A percentile compares a stretch with the other conserved stretches of the same genome.
These are phyloP conservation scores for Sporisorium sorghi DNA, from an alignment of 1,284 basidiomycete species.

Conservation along the genomic window DNA sequence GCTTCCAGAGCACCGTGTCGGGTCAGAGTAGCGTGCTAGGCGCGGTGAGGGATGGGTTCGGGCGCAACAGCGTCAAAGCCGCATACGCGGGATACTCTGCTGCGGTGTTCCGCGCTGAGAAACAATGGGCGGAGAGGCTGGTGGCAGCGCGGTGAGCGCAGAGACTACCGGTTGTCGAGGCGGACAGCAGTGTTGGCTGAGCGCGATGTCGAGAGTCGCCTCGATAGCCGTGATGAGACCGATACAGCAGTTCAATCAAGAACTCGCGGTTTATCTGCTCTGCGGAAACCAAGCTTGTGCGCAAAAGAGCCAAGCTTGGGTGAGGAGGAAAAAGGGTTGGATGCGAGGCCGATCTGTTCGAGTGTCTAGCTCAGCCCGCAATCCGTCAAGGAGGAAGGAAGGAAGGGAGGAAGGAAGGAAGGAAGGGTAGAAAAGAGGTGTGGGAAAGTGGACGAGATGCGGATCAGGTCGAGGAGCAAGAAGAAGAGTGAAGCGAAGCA, in stretches of 20 bases:
- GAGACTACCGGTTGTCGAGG: background rate
- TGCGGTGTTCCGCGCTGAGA: too few relatives aligned
- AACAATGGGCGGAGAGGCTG: too few relatives aligned
- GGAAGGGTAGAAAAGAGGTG: background rate
- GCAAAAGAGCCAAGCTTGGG: constrained; percentile 11
- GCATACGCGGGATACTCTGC: background rate
- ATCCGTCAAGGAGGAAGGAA: constrained; percentile 3
- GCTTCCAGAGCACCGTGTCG: background rate
- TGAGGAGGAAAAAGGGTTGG: background rate
- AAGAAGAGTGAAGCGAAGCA: background rate
- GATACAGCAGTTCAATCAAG: constrained; percentile 21
- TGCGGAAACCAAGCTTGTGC: constrained; percentile 6
- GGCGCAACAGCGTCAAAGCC: background rate
- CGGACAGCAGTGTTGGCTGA: too few relatives aligned
- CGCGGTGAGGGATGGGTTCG: background rate
- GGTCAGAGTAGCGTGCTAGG: background rate
- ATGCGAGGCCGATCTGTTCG: constrained; percentile 3
- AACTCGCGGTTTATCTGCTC: constrained; percentile 12
- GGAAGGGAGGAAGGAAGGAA: constrained; percentile 6
- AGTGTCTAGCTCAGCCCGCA: constrained; percentile 19
- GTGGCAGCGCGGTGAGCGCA: background rate
- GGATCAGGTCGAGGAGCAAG: constrained; percentile 9
- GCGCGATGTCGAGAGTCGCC: background rate
- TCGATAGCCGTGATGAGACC: background rate
- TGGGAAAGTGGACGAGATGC: constrained; percentile 1